Conservation (phyloP, 2,329 filamentous ascomycete genomes). For the Diplodia mutila region DNA sequence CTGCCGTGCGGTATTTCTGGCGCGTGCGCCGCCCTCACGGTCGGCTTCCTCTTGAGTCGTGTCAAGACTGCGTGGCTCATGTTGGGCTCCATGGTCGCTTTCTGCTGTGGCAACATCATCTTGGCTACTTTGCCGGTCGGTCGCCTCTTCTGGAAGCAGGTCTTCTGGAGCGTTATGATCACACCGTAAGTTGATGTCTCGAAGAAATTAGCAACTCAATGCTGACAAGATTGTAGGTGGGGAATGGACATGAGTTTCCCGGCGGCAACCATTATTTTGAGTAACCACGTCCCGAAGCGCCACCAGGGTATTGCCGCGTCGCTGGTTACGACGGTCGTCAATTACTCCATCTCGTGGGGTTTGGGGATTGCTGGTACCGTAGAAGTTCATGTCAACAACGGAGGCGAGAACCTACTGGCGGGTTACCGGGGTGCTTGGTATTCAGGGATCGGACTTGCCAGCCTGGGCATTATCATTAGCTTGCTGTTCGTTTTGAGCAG, state of each 20-base stretch:
- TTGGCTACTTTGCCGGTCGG: slow-evolving; percentile 45
- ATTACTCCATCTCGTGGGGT: slow-evolving; percentile 49
- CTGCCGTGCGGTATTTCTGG: slow-evolving; percentile 37
- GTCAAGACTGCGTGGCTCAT: slow-evolving; percentile 38
- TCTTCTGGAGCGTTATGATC: slow-evolving; percentile 39
- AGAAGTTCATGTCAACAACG: slow-evolving; percentile 44
- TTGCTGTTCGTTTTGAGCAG: slow-evolving; percentile 35
- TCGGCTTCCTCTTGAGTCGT: slow-evolving; percentile 38
- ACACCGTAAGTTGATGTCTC: slow-evolving; percentile 30
- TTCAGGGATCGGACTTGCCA: slow-evolving; percentile 43
- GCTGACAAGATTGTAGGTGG: slow-evolving; percentile 29
- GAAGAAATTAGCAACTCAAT: neutral
- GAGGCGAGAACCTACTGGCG: slow-evolving; percentile 38
- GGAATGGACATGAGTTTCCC: slow-evolving; percentile 51
- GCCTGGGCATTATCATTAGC: slow-evolving; percentile 34
- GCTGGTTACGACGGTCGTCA: slow-evolving; percentile 47
- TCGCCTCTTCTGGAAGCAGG: slow-evolving; percentile 50
- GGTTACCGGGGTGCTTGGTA: slow-evolving; percentile 48
- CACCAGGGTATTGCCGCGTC: slow-evolving; percentile 49
- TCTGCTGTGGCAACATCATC: slow-evolving; percentile 43
- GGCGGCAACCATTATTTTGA: slow-evolving; percentile 46
- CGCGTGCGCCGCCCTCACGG: slow-evolving; percentile 37
- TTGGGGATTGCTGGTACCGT: slow-evolving; percentile 50
- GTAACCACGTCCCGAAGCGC: slow-evolving; percentile 41
- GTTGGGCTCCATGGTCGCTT: slow-evolving; percentile 38